These are phyloP conservation scores for Microdochium trichocladiopsis DNA, from an alignment of 2,329 filamentous ascomycete genomes.

Conservation along the genomic window DNA sequence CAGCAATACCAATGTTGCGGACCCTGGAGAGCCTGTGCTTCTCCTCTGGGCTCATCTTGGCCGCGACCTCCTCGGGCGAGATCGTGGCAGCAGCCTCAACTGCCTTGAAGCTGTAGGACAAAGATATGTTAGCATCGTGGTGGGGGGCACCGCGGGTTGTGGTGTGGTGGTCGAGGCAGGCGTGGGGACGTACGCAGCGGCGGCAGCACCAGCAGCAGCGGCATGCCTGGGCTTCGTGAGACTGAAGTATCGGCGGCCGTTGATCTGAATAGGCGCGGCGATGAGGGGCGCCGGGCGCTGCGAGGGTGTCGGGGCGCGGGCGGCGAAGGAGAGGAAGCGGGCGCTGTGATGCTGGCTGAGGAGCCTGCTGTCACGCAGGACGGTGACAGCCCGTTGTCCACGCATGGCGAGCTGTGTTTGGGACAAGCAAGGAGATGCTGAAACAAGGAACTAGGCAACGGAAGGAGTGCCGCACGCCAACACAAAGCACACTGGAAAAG, in stretches of 20 bases:
- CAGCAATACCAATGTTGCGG: conserved; percentile 96
- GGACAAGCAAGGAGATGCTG: background rate
- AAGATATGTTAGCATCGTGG: background rate
- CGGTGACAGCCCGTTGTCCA: conserved; percentile 14
- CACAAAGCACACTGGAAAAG: background rate
- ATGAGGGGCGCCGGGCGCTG: conserved; percentile 20
- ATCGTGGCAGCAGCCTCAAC: conserved; percentile 47
- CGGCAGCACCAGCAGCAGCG: conserved; percentile 21
- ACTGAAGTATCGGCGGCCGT: conserved; percentile 30
- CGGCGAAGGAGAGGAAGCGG: conserved; percentile 23
- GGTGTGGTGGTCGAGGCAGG: background rate
- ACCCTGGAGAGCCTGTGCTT: conserved; percentile 71
- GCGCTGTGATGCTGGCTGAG: conserved; percentile 21
- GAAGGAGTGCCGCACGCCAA: background rate
- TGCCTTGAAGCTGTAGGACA: conserved; percentile 34
- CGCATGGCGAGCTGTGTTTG: background rate
- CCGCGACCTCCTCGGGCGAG: conserved; percentile 57
- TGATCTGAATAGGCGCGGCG: conserved; percentile 20
- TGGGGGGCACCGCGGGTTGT: background rate
- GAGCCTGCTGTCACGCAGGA: conserved; percentile 28
- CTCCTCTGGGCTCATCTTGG: conserved; percentile 76
- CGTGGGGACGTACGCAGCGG: conserved; percentile 27
- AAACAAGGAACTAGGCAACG: background rate
- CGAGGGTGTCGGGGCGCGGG: conserved; percentile 14
- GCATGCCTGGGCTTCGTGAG: conserved; percentile 24